Conservation (phyloP, 768 basidiomycete species). For the Mycena pura region DNA sequence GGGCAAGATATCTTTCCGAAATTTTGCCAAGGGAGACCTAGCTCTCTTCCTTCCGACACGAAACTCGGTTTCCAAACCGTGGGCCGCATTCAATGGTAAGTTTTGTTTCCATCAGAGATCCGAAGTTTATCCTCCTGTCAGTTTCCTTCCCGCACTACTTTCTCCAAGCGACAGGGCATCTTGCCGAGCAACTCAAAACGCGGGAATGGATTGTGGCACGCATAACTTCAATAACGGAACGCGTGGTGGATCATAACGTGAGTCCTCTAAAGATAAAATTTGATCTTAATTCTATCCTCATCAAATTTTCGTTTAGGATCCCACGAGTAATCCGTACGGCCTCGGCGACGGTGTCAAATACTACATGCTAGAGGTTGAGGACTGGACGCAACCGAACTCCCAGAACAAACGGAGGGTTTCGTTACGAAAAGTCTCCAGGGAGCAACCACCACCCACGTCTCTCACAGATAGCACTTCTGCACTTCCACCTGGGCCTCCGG, state of each 20-base stretch:
- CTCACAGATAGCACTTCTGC: conserved; percentile 42
- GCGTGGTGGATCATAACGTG: conserved; percentile 82
- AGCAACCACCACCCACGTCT: conserved; percentile 46
- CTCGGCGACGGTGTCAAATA: conserved; percentile 90
- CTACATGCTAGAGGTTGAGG: conserved; percentile 92
- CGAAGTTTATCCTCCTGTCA: conserved; percentile 50
- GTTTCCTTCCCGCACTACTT: conserved; percentile 99
- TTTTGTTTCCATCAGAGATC: conserved; percentile 27
- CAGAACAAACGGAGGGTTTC: conserved; percentile 64
- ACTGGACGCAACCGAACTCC: conserved; percentile 82
- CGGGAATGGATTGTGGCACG: conserved; percentile 96
- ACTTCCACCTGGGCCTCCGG: conserved; percentile 64
- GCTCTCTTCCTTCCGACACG: conserved; percentile 95
- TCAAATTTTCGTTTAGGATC: conserved; percentile 63
- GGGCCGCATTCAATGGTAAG: conserved; percentile 98
- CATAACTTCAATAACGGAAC: conserved; percentile 87
- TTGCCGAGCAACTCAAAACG: conserved; percentile 88
- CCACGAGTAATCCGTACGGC: conserved; percentile 86
- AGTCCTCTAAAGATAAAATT: conserved; percentile 30
- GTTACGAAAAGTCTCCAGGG: conserved; percentile 57
- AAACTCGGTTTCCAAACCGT: conserved; percentile 91
- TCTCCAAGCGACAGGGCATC: conserved; percentile 83
- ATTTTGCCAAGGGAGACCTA: conserved; percentile 94
- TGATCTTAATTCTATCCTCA: conserved; percentile 2
- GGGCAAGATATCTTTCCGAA: conserved; percentile 95